A percentile compares a stretch with the other conserved stretches of the same genome.
phyloP scores from a whole-genome alignment of 768 basidiomycete species.

The Leccinum subgranulosum region DNA sequence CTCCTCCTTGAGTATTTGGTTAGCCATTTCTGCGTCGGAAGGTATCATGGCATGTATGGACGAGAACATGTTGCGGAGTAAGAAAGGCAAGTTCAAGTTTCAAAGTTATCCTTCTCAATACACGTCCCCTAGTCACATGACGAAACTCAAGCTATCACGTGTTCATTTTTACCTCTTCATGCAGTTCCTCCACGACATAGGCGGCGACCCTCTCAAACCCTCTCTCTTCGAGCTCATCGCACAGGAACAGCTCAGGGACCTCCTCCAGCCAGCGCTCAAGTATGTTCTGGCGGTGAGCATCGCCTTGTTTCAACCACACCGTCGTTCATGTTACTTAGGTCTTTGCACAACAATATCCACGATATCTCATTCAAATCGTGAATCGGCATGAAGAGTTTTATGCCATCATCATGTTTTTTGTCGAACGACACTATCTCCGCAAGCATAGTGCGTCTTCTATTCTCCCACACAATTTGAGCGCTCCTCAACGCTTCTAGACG shows the following conservation, averaged over 20 bases:
- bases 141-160: conserved; percentile 28
- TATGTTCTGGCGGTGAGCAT: conserved; percentile 83
- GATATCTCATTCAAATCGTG: conserved; percentile 86
- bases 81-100: neutral
- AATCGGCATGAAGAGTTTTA: conserved; percentile 98
- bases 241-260: conserved; percentile 88
- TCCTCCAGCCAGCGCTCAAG: conserved; percentile 91
- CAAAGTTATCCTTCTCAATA: neutral
- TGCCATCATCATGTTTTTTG: conserved; percentile 79
- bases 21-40: conserved; percentile 70
- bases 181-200: conserved; percentile 82
- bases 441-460: conserved; percentile 62
- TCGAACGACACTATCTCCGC: conserved; percentile 88
- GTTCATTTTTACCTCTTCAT: conserved; percentile 33
- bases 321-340: conserved; percentile 49
- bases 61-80: conserved; percentile 51
- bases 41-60: conserved; percentile 60
- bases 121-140: conserved; percentile 20
- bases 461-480: neutral
- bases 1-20: conserved; percentile 69
- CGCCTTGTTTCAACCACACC: neutral
- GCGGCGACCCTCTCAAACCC: conserved; percentile 69
- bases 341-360: conserved; percentile 91
- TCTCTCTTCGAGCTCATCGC: conserved; percentile 90
- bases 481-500: conserved; percentile 48